Evolutionary conservation across 1,139 yeast genomes (phyloP).

Genomic region (Lodderomyces elongisporus): DNA sequence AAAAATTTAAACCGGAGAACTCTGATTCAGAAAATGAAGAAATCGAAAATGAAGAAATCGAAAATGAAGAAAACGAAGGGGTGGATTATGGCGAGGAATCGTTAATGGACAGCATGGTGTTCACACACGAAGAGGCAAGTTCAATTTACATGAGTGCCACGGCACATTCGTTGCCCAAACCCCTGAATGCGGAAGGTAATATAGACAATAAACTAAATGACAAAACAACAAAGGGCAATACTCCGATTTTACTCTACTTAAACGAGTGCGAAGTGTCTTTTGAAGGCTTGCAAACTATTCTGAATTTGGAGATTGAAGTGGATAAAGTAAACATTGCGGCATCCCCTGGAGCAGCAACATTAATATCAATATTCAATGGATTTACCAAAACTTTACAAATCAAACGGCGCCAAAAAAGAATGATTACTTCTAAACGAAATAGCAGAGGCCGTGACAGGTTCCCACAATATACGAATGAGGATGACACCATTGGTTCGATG

Average conservation of each 20-base stretch:
- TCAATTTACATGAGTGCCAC: constrained; percentile 84
- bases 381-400: constrained; percentile 29
- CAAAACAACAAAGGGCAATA: constrained; percentile 8
- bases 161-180: constrained; percentile 34
- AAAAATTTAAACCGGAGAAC: constrained; percentile 10
- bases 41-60: constrained; percentile 18
- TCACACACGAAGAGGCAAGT: constrained; percentile 65
- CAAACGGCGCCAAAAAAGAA: constrained; percentile 26
- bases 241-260: constrained; percentile 25
- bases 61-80: constrained; percentile 13
- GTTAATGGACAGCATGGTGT: constrained; percentile 57
- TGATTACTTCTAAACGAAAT: constrained; percentile 13
- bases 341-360: constrained; percentile 33
- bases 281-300: constrained; percentile 47
- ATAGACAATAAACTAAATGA: constrained; percentile 9
- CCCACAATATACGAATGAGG: constrained; percentile 27
- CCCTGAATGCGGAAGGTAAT: constrained; percentile 8
- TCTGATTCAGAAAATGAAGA: constrained; percentile 13
- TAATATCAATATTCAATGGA: constrained; percentile 26
- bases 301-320: constrained; percentile 43
- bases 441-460: constrained; percentile 14
- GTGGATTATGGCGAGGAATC: constrained; percentile 37
- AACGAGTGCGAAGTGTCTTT: constrained; percentile 39
- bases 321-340: constrained; percentile 43
- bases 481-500: constrained; percentile 9